phyloP scores from a whole-genome alignment of 331 rosid genomes.

The Cucumis variabilis region DNA sequence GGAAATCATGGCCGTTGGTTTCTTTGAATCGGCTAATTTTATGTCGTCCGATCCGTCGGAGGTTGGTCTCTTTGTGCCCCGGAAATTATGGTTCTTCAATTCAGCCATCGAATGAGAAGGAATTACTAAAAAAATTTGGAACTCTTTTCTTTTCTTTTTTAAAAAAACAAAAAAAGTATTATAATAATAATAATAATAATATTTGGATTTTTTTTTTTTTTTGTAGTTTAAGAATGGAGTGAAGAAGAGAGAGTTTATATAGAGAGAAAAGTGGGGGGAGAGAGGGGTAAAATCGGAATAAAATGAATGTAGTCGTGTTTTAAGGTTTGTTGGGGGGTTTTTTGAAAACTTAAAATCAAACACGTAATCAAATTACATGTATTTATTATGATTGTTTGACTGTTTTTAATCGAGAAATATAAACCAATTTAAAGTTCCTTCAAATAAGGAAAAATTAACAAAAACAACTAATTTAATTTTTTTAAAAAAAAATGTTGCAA shows the following conservation, averaged over 20 bases:
- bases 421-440: no score
- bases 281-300: neutral
- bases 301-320: neutral
- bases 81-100: neutral
- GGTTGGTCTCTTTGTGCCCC: slow-evolving; percentile 43
- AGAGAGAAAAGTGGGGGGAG: neutral
- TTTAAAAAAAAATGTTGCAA: no score
- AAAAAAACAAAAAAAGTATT: no score
- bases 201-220: neutral
- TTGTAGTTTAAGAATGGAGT: neutral
- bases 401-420: no score
- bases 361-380: neutral
- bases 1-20: slow-evolving; percentile 37
- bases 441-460: no score
- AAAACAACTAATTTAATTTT: no score
- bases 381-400: no score
- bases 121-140: neutral
- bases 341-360: neutral
- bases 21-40: slow-evolving; percentile 39
- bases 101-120: slow-evolving; percentile 9
- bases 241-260: neutral
- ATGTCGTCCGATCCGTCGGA: slow-evolving; percentile 29
- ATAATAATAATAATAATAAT: no score
- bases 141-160: no score
- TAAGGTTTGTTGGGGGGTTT: neutral